Evolutionary conservation across 2,329 filamentous ascomycete species (phyloP).

Genomic region (Fusarium aywerte): DNA sequence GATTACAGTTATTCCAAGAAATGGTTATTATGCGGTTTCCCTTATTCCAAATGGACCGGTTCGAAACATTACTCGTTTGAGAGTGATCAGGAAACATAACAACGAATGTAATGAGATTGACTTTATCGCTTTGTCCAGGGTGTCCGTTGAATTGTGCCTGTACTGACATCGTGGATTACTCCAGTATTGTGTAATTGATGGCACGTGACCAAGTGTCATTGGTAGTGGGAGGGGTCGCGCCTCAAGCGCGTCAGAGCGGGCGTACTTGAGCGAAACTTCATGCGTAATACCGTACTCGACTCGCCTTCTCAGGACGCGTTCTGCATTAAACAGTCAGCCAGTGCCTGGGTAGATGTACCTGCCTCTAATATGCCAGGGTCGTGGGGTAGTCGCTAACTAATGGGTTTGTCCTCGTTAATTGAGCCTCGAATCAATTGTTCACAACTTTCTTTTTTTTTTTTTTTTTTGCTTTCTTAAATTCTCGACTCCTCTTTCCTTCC

Average conservation of each 20-base stretch:
- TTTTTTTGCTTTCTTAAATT: not conserved
- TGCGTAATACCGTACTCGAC: conserved; percentile 21
- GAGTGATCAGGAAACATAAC: not conserved
- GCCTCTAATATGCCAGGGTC: conserved; percentile 17
- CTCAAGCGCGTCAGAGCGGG: conserved; percentile 32
- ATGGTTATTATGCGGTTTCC: not conserved
- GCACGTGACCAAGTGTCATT: conserved; percentile 41
- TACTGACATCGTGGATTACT: too few relatives aligned
- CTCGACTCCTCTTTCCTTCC: not conserved
- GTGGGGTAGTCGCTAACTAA: conserved; percentile 12
- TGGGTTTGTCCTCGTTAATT: conserved; percentile 3
- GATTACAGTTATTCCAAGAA: not conserved
- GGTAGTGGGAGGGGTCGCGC: conserved; percentile 32
- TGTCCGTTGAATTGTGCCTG: not conserved
- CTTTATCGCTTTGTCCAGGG: not conserved
- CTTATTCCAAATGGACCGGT: not conserved
- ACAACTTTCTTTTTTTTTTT: not conserved
- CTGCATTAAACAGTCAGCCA: conserved; percentile 20
- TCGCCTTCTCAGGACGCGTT: conserved; percentile 28
- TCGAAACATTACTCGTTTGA: not conserved
- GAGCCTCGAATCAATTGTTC: conserved; percentile 6
- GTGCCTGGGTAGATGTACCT: not conserved
- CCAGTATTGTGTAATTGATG: not conserved
- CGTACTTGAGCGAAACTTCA: conserved; percentile 12
- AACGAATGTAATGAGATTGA: not conserved